phyloP scores from a whole-genome alignment of 768 basidiomycete genomes.

The Paxillus ammoniavirescens region DNA sequence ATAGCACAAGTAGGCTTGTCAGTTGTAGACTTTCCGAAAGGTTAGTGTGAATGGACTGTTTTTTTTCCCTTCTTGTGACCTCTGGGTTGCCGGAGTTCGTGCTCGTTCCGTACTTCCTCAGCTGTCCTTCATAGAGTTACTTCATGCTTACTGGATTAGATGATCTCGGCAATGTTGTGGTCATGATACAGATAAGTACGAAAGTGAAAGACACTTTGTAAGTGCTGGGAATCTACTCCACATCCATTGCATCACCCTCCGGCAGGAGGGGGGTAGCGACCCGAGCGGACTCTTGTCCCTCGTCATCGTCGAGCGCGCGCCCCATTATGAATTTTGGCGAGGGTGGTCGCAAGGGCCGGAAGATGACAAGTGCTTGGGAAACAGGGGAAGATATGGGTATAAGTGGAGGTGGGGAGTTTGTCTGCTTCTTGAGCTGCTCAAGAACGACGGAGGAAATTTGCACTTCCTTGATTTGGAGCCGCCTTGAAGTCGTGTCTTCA shows the following conservation, averaged over 20 bases:
- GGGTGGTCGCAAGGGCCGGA: conserved; percentile 39
- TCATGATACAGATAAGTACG: conserved; percentile 11
- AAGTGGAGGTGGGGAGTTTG: conserved; percentile 20
- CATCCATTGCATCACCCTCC: conserved; percentile 52
- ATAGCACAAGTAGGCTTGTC: not conserved
- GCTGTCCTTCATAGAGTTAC: conserved; percentile 24
- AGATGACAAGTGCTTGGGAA: conserved; percentile 54
- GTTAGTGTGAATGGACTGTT: conserved; percentile 6
- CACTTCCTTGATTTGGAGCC: conserved; percentile 25
- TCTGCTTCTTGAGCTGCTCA: conserved; percentile 40
- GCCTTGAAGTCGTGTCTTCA: conserved; percentile 26
- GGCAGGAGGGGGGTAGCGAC: not conserved
- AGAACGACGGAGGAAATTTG: conserved; percentile 47
- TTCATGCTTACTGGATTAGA: conserved; percentile 24
- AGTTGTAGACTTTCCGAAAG: not conserved
- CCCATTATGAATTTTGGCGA: conserved; percentile 3
- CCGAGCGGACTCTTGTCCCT: not conserved
- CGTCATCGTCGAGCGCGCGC: conserved; percentile 8
- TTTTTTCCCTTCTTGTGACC: conserved; percentile 10
- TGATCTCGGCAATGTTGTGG: conserved; percentile 17
- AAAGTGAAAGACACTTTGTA: not conserved
- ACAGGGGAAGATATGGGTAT: conserved; percentile 15
- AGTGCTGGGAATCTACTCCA: conserved; percentile 34
- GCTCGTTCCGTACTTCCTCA: conserved; percentile 15
- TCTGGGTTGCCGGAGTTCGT: conserved; percentile 21